Evolutionary conservation across 1,139 yeast species (phyloP).

Genomic region (Taphrina deformans): DNA sequence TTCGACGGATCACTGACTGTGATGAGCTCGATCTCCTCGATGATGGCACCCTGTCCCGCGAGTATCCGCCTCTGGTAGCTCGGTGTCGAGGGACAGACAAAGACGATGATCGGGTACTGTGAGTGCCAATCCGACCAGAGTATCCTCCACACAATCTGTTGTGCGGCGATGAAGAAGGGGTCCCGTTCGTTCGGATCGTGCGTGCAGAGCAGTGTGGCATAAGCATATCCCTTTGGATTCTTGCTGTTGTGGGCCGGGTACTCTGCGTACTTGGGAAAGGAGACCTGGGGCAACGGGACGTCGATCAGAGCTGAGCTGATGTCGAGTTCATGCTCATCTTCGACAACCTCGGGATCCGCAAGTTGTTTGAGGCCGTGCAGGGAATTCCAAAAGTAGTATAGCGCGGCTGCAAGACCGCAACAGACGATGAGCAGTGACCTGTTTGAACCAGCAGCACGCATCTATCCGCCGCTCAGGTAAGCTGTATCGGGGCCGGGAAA

Average conservation of each 20-base stretch:
- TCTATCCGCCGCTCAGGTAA: background rate
- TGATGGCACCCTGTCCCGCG: constrained; percentile 18
- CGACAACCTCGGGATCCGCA: background rate
- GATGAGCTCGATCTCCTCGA: constrained; percentile 12
- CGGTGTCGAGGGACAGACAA: constrained; percentile 24
- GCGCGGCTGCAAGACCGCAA: background rate
- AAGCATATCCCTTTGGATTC: background rate
- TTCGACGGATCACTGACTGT: background rate
- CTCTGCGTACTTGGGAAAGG: constrained; percentile 8
- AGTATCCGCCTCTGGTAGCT: background rate
- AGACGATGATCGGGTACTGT: constrained; percentile 11
- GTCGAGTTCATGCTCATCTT: background rate
- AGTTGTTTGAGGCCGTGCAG: background rate
- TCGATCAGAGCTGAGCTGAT: constrained; percentile 1
- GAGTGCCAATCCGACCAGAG: constrained; percentile 23
- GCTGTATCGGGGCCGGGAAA: background rate
- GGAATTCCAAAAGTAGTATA: background rate
- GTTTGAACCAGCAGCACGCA: background rate
- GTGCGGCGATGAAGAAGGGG: constrained; percentile 18
- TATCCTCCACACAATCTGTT: constrained; percentile 14
- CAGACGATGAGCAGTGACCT: background rate
- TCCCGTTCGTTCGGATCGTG: constrained; percentile 13
- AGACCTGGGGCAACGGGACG: constrained; percentile 10
- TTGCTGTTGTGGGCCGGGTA: constrained; percentile 10
- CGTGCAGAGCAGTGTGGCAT: constrained; percentile 19